Percentiles rank a stretch among this genome's conserved stretches.
These are phyloP conservation scores for Mycena belliarum DNA, from an alignment of 768 basidiomycete genomes.

Conservation along the genomic window DNA sequence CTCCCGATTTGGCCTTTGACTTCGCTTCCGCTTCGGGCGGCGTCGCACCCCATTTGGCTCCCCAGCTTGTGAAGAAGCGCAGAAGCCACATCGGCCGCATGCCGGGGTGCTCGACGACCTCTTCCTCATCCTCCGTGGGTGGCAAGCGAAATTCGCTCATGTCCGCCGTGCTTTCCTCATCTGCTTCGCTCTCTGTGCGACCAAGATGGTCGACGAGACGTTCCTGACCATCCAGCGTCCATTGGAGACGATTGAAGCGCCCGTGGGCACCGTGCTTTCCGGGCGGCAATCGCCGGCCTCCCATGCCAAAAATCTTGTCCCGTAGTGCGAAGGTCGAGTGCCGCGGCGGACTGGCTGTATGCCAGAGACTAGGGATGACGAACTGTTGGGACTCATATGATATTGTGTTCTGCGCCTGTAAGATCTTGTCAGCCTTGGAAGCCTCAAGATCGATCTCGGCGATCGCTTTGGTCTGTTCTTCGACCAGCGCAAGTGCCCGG, in stretches of 20 bases:
- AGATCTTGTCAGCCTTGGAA: conserved; percentile 50
- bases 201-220: conserved; percentile 67
- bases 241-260: conserved; percentile 64
- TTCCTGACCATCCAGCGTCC: conserved; percentile 65
- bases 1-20: neutral
- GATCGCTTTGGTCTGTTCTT: conserved; percentile 46
- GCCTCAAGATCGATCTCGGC: conserved; percentile 52
- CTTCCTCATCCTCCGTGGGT: conserved; percentile 49
- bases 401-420: conserved; percentile 65
- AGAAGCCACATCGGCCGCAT: conserved; percentile 80
- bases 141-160: conserved; percentile 25
- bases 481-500: conserved; percentile 47
- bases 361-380: conserved; percentile 65
- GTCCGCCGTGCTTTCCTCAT: conserved; percentile 56
- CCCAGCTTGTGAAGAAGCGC: conserved; percentile 78
- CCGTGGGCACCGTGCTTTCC: conserved; percentile 61
- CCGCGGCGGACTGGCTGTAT: conserved; percentile 58
- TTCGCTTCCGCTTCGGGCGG: conserved; percentile 10
- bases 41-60: conserved; percentile 56
- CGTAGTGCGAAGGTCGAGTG: conserved; percentile 65
- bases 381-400: conserved; percentile 75
- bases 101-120: conserved; percentile 55
- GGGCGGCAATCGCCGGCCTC: conserved; percentile 47
- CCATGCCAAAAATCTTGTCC: conserved; percentile 67
- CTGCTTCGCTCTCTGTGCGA: conserved; percentile 74